Evolutionary conservation across 2,329 filamentous ascomycete species (phyloP).

Genomic region (Aschersonia sp.): DNA sequence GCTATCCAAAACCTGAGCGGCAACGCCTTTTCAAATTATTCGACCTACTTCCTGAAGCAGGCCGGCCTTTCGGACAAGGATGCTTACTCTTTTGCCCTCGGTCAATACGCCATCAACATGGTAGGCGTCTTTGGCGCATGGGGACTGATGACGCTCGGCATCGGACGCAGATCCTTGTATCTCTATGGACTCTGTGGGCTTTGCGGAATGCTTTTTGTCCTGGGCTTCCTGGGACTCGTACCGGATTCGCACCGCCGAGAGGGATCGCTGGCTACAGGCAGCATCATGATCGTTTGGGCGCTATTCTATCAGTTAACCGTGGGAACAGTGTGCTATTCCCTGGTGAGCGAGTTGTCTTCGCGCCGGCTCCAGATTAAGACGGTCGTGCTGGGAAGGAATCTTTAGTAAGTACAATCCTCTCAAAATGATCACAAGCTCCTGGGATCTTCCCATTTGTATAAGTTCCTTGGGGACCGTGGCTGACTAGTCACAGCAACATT

Average conservation of each 20-base stretch:
- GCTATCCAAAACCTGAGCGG: slow-evolving; percentile 50
- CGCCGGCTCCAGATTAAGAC: slow-evolving; percentile 82
- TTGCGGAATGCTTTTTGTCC: slow-evolving; percentile 62
- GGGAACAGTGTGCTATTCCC: slow-evolving; percentile 78
- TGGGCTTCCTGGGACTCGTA: slow-evolving; percentile 72
- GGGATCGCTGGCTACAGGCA: slow-evolving; percentile 64
- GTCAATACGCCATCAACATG: slow-evolving; percentile 60
- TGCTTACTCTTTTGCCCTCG: slow-evolving; percentile 47
- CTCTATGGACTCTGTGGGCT: slow-evolving; percentile 61
- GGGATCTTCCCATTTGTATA: neutral
- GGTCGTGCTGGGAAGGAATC: slow-evolving; percentile 68
- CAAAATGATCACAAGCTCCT: neutral
- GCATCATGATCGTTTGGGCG: slow-evolving; percentile 74
- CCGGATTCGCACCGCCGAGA: slow-evolving; percentile 41
- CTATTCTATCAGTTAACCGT: slow-evolving; percentile 77
- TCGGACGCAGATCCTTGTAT: slow-evolving; percentile 66
- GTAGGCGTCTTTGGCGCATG: slow-evolving; percentile 70
- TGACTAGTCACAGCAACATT: slow-evolving; percentile 42
- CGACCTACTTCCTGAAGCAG: slow-evolving; percentile 47
- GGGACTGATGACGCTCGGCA: slow-evolving; percentile 60
- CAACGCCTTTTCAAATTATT: slow-evolving; percentile 52
- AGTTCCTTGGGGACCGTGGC: neutral
- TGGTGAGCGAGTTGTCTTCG: slow-evolving; percentile 74
- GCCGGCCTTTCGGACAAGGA: slow-evolving; percentile 37
- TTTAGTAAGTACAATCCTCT: slow-evolving; percentile 36